Conservation (phyloP, 2,329 filamentous ascomycete genomes). For the Stachybotrys chartarum region DNA sequence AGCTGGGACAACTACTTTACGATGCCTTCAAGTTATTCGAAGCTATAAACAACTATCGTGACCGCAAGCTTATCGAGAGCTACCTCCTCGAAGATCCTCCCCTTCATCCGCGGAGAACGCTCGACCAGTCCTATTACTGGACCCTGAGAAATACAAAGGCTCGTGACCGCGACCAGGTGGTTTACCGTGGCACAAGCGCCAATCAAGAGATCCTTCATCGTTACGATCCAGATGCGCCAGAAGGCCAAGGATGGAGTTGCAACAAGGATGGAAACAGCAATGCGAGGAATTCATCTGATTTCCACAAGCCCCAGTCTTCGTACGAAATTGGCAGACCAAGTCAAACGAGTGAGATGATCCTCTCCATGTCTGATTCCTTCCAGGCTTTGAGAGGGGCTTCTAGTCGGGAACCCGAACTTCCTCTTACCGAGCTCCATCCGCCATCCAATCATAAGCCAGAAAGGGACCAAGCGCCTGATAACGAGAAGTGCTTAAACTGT, state of each 20-base stretch:
- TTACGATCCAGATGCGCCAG: not conserved
- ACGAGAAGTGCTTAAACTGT: not conserved
- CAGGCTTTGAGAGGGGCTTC: not conserved
- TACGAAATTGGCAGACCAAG: not conserved
- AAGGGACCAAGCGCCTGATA: not conserved
- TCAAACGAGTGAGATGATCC: not conserved
- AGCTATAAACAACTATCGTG: constrained; percentile 2
- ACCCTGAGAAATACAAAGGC: not conserved
- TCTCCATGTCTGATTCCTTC: not conserved
- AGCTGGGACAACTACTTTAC: not conserved
- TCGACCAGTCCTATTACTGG: constrained; percentile 2
- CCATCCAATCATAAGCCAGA: not conserved
- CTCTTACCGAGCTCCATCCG: not conserved
- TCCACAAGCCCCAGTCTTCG: not conserved
- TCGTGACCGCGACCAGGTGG: constrained; percentile 2
- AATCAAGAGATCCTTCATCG: not conserved
- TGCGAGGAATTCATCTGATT: not conserved
- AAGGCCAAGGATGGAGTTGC: not conserved
- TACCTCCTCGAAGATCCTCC: constrained; percentile 1
- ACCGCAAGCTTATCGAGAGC: constrained; percentile 1
- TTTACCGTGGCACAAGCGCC: constrained; percentile 1
- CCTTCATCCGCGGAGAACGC: constrained; percentile 1
- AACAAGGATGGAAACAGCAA: not conserved
- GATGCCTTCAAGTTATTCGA: constrained; percentile 1
- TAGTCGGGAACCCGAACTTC: not conserved